phyloP scores from a whole-genome alignment of 1,139 yeast species.

The Arxiozyma bovina region DNA sequence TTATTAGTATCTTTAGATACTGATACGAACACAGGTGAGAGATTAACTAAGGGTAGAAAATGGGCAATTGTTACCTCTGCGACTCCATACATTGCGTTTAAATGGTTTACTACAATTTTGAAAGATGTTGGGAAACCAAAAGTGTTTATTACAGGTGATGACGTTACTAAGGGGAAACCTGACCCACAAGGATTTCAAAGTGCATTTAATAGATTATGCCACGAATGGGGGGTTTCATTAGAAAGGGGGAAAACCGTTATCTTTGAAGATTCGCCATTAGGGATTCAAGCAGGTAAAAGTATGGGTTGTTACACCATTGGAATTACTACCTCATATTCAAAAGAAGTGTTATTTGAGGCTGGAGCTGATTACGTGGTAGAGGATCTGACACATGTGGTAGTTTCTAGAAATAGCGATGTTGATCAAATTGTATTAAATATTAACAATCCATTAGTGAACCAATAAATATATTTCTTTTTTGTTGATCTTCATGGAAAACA shows the following conservation, averaged over 20 bases:
- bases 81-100: conserved; percentile 52
- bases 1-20: conserved; percentile 35
- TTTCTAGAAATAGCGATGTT: conserved; percentile 20
- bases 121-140: conserved; percentile 44
- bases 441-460: conserved; percentile 7
- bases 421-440: conserved; percentile 20
- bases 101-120: conserved; percentile 49
- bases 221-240: conserved; percentile 35
- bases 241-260: conserved; percentile 42
- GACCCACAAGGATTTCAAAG: conserved; percentile 62
- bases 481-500: too few species aligned
- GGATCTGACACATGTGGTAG: conserved; percentile 43
- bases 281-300: conserved; percentile 65
- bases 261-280: conserved; percentile 81
- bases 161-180: conserved; percentile 64
- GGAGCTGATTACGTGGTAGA: conserved; percentile 71
- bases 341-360: conserved; percentile 50
- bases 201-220: conserved; percentile 39
- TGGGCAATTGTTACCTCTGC: conserved; percentile 81
- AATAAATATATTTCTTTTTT: too few species aligned
- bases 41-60: conserved; percentile 35
- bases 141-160: conserved; percentile 64
- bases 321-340: conserved; percentile 61
- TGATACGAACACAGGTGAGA: conserved; percentile 25
- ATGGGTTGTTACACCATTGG: conserved; percentile 72